Evolutionary conservation across 176 grass and related monocot species (phyloP), one percentile per base, ranked within the genome.

Genomic region (Oryza glaberrima): DNA sequence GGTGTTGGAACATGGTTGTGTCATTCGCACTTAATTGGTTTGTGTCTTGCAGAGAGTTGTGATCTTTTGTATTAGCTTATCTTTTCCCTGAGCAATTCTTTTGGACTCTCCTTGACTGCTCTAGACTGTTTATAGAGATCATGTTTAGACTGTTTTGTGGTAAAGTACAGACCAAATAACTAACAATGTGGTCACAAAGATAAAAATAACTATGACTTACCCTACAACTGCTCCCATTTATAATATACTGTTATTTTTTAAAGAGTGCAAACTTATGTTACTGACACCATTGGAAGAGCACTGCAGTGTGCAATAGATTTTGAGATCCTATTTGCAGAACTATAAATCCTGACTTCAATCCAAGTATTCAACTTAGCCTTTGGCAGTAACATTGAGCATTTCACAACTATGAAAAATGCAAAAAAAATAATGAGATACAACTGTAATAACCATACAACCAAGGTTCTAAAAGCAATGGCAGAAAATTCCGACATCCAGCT

Each of bases 351-450:
- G 52, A 61, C 52, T 3, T 16, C 52, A 56, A 17, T 56, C 19
- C 52, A 56, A 17, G 36, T 38, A 5, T 38, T 38, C 36, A 38
- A 6, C 19, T 4, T 49, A 49, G 47, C 47, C 47, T 49, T 15
- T 40, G 36, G 5, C 1, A 70, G 19, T 43, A 41, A n/a, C 36
- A 36, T 3, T 46, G 45, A 16, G 6, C 19, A 82, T 63, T 83
- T 64, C 23, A 35, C 5, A 81, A 81, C 17, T 35, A 3, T 17
- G 5, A 54, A 22, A 72, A 16, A 2, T 41, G 9, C 6, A 41
- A 41, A 41, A 41, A 41, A 6, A 41, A 41, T 65, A 25, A 46
- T 83, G 26, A 65, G 48, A 47, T 73, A 40, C 81, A 76, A 76
- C 4, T 76, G 44, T 2, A 43, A 32, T 51, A 49, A 83, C 28